Base-by-base conservation (phyloP, 768 basidiomycete genomes). In the Mycena capillaripes region DNA sequence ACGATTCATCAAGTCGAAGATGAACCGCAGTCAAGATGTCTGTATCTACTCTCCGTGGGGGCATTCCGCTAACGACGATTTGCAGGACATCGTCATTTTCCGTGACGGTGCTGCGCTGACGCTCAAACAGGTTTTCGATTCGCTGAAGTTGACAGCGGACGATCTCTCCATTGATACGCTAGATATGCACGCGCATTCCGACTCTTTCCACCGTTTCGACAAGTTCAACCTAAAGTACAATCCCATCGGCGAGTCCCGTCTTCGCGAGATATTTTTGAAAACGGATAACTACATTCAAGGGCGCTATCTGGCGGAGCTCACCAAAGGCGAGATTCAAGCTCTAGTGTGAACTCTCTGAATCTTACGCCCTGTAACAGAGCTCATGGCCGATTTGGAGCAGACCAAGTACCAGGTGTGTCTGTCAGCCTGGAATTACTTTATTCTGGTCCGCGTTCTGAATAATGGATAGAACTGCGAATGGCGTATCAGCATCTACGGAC, bases 141-240 rank as follows among this genome's bases (percentile, higher is more conserved):
- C 96, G 14, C 89, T 99, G 32, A 92, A 97, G 76, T 86, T 99
- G 46, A 97, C 95, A 0, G 97, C 98, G 2, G 99, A 99, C 81
- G 98, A 99, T 76, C 89, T 99, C 36, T 98, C 97, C 14, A 99
- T 99, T 79, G 98, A 99, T 79, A 99, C 98, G 4, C 89, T 99
- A 46, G 98, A 99, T 79, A 99, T 99, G 98, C 98, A 99, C 74
- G 98, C 97, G 0, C 97, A 99, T 81, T 93, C 95, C 73, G 97
- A 98, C 78, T 95, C 97, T 2, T 99, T 99, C 87, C 97, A 99
- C 81, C 94, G 98, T 16, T 99, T 98, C 79, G 98, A 98, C 84
- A 96, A 97, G 79, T 99, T 99, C 85, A 99, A 99, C 77, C 85
- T 98, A 50, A 96, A 98, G 82, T 98, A 99, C 81, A 98, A 98